These are phyloP conservation scores for Rosa persica DNA, from an alignment of 306 rosid genomes.

Conservation along the genomic window DNA sequence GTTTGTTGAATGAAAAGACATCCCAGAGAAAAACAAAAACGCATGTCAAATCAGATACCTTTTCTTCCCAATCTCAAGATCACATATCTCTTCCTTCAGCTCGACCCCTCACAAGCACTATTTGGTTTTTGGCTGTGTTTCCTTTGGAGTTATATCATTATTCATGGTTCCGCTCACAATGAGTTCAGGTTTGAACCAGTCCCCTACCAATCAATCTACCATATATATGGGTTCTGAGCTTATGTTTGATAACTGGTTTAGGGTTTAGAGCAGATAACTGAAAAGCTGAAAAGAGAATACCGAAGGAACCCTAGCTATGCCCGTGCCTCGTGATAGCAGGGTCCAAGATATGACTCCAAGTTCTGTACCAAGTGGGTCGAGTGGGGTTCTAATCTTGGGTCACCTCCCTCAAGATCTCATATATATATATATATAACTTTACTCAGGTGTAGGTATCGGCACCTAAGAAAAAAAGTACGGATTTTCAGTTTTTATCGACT, in stretches of 20 bases:
- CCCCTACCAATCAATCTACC: not conserved
- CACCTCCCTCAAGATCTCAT: not conserved
- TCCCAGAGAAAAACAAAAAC: not conserved
- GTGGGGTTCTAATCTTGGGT: not conserved
- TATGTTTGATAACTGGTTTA: not conserved
- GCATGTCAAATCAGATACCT: slow-evolving; percentile 31
- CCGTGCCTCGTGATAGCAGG: not conserved
- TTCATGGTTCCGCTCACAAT: not conserved
- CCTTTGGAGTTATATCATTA: not conserved
- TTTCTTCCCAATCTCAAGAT: slow-evolving; percentile 4
- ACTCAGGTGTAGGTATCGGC: too few species aligned
- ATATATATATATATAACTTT: not conserved
- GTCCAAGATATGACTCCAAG: not conserved
- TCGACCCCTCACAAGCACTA: not conserved
- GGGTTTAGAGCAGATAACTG: not conserved
- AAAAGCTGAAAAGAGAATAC: not conserved
- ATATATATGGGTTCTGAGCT: not conserved
- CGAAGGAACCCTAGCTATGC: not conserved
- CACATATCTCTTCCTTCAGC: slow-evolving; percentile 7
- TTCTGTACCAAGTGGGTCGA: not conserved
- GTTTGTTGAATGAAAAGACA: slow-evolving; percentile 1
- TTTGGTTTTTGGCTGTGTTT: not conserved
- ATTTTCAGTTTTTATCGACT: too few species aligned
- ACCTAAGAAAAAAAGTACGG: too few species aligned
- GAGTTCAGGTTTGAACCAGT: not conserved